A percentile compares a stretch with the other conserved stretches of the same genome.
These are phyloP conservation scores for Trichosporon asahii DNA, from an alignment of 1,284 basidiomycete species.

Conservation along the genomic window DNA sequence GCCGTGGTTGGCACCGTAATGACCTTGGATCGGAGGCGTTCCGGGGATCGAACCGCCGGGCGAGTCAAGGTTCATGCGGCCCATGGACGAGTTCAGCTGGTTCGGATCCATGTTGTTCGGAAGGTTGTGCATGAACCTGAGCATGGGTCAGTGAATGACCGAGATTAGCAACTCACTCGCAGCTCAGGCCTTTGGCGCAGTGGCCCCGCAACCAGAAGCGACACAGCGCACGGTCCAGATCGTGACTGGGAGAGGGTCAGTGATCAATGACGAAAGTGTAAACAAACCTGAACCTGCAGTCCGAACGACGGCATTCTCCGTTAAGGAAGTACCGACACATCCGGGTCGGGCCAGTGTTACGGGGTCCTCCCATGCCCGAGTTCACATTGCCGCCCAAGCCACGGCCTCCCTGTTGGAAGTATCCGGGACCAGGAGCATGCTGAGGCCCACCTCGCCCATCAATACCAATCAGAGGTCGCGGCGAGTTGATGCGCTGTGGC, in stretches of 20 bases:
- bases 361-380: slow-evolving; percentile 42
- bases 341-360: slow-evolving; percentile 58
- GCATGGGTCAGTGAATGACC: slow-evolving; percentile 23
- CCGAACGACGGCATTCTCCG: slow-evolving; percentile 89
- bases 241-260: slow-evolving; percentile 61
- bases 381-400: slow-evolving; percentile 35
- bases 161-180: slow-evolving; percentile 41
- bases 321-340: slow-evolving; percentile 96
- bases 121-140: slow-evolving; percentile 74
- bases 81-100: slow-evolving; percentile 62
- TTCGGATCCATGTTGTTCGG: slow-evolving; percentile 58
- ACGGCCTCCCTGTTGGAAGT: slow-evolving; percentile 45
- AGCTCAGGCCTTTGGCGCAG: slow-evolving; percentile 84
- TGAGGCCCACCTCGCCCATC: slow-evolving; percentile 29
- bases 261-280: neutral
- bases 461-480: slow-evolving; percentile 37
- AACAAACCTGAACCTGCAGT: slow-evolving; percentile 91
- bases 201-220: slow-evolving; percentile 97
- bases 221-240: slow-evolving; percentile 86
- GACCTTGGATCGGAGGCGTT: slow-evolving; percentile 28
- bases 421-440: slow-evolving; percentile 38
- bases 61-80: slow-evolving; percentile 59
- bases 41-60: slow-evolving; percentile 52
- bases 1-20: slow-evolving; percentile 33
- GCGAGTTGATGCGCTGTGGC: slow-evolving; percentile 42